Conservation (phyloP, 441 rosid genomes). For the Arabidopsis lyrata region DNA sequence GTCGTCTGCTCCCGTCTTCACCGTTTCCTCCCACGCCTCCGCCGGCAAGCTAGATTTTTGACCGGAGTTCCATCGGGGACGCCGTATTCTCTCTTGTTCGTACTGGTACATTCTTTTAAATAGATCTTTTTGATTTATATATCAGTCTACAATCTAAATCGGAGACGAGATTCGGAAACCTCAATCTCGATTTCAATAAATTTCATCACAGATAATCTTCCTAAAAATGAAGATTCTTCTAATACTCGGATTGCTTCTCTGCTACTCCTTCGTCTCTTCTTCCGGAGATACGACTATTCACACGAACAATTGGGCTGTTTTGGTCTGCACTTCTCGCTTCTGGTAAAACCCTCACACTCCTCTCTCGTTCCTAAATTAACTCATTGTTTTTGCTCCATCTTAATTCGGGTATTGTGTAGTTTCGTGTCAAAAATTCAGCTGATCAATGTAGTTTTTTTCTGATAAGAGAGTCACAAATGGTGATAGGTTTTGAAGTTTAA, state of each 20-base stretch:
- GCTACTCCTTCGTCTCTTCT: constrained; percentile 49
- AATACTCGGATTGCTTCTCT: constrained; percentile 48
- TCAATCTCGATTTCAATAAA: constrained; percentile 15
- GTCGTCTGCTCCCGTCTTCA: neutral
- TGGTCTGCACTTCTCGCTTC: constrained; percentile 98
- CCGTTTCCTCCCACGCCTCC: constrained; percentile 19
- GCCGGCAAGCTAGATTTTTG: constrained; percentile 12
- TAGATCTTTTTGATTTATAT: constrained; percentile 7
- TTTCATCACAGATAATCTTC: constrained; percentile 31
- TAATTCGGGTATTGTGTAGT: neutral
- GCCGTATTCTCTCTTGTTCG: neutral
- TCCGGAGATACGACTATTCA: constrained; percentile 74
- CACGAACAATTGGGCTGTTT: constrained; percentile 97
- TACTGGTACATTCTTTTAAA: neutral
- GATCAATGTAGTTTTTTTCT: neutral
- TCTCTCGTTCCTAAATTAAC: neutral
- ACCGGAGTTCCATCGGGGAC: neutral
- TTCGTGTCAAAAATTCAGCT: neutral
- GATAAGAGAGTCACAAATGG: constrained; percentile 7
- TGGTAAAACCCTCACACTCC: constrained; percentile 55
- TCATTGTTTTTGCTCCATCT: neutral
- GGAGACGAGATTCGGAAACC: constrained; percentile 32
- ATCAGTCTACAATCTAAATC: neutral
- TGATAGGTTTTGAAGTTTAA: too few species aligned
- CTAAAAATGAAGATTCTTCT: constrained; percentile 40